Evolutionary conservation across 2,329 filamentous ascomycete species (phyloP), one percentile per base, ranked within the genome.

Genomic region (Gaeumannomyces sp.): DNA sequence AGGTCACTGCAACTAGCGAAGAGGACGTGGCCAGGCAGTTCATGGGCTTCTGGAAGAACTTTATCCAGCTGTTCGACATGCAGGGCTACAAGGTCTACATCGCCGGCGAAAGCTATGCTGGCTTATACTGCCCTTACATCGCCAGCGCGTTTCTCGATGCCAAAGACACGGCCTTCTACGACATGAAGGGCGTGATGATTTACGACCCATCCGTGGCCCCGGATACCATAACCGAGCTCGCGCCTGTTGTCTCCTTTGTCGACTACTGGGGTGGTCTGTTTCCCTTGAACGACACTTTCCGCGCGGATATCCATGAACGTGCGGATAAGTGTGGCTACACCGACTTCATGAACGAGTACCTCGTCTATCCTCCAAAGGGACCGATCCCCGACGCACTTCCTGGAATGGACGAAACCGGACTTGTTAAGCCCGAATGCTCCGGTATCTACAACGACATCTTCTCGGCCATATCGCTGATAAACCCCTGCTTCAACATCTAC

Each of bases 41-140:
- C 73, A 78, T 90, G 11, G 88, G 89, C 56, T 93, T 92, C 76
- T 91, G 87, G 81, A 85, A 86, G 75, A 91, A 91, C 75, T 92
- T 91, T 68, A 77, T 91, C 65, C 79, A 89, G 28, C 85, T 85
- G 0, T 92, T 92, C 68, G 78, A 76, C 10, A 78, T 90, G 69
- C 80, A 88, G 31, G 81, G 82, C 19, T 84, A 82, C 68, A 88
- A 88, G 66, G 81, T 91, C 8, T 93, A 88, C 73, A 83, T 93
- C 65, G 83, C 88, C 0, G 90, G 89, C 19, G 89, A 89, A 72
- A 86, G 82, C 0, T 91, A 89, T 70, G 88, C 38, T 27, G 88
- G 89, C 11, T 76, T 79, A 69, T 88, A 86, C 68, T 83, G 88
- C 0, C 87, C 89, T 0, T 91, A 90, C 71, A 87, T 92, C 64